phyloP scores from a whole-genome alignment of 306 rosid genomes.

The Trichosanthes cucumerina region DNA sequence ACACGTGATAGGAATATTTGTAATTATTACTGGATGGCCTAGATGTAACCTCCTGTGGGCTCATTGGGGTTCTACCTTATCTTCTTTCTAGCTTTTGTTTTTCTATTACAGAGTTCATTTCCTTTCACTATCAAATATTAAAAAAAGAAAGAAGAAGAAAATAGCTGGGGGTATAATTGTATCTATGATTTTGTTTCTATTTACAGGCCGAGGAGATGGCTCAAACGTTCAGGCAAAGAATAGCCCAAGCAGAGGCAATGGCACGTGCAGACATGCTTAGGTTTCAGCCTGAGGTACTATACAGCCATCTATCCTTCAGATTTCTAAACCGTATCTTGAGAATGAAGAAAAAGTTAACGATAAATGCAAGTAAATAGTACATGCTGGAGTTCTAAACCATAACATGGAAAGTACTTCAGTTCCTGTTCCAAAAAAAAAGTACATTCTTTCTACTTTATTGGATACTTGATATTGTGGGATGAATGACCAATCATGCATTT shows the following conservation, averaged over 20 bases:
- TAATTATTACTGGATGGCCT: not conserved
- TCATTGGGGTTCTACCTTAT: not conserved
- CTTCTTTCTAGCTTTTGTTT: not conserved
- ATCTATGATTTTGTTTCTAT: slow-evolving; percentile 2
- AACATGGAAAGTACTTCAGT: not conserved
- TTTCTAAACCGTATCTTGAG: not conserved
- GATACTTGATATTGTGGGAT: not conserved
- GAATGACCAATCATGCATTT: not conserved
- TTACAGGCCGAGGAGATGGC: slow-evolving; percentile 98
- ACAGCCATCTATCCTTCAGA: not conserved
- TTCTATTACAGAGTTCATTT: not conserved
- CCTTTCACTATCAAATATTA: not conserved
- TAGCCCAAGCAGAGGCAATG: slow-evolving; percentile 99
- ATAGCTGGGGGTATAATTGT: not conserved
- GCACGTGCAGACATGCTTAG: slow-evolving; percentile 98
- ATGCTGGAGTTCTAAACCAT: not conserved
- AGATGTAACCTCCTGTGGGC: not conserved
- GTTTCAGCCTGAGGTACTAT: slow-evolving; percentile 89
- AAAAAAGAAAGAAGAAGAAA: not conserved
- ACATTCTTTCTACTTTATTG: not conserved
- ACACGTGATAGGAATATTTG: not conserved
- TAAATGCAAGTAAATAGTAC: not conserved
- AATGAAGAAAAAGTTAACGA: not conserved
- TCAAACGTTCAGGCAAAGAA: slow-evolving; percentile 92
- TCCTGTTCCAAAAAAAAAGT: not conserved